Evolutionary conservation across 148 eudicot genomes (phyloP), one percentile per base, ranked within the genome.

Genomic region (Rhododendron kiyosumense): DNA sequence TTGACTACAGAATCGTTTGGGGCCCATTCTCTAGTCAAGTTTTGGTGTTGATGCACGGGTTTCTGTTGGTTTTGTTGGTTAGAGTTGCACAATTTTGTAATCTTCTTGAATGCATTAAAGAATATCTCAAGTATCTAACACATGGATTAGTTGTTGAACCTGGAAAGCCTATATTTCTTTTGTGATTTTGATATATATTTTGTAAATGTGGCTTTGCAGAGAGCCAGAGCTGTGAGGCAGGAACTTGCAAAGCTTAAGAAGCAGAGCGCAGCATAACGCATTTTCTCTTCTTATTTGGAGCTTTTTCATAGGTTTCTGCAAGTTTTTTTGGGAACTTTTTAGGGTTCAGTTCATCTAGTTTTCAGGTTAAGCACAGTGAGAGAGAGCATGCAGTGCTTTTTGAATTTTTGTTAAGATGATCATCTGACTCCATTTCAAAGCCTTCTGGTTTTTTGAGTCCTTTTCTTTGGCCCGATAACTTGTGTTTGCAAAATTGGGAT

Each of bases 161-260:
- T 38, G 13, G 4, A 18, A 13, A 7, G n/a, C 18, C 22, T 41
- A 20, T 69, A 6, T 26, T 3, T n/a, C 0, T 0, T 14, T 11
- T 1, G 22, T 41, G 43, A 17, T 61, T 59, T 38, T 87, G 57
- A 84, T 52, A 49, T 52, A 36, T 61, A 17, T 51, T 15, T 49
- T 78, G 34, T 36, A 13, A 61, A 61, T 78, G 49, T 78, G 52
- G 41, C 59, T 3, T 83, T 69, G 88, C 88, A 87, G 86, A 84
- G 30, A 80, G 88, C 88, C 46, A 81, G 86, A 78, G 84, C 71
- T 52, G 83, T 87, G 22, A 87, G 80, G 88, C 86, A 87, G 57
- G 88, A 87, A 73, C 88, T 87, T 49, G 88, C 86, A 49, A 87
- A 87, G 86, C 84, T 87, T 54, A 87, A 87, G 83, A 87, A 87